Percentiles rank a stretch among this genome's conserved stretches.
Conservation (phyloP, 306 rosid species). For the Psophocarpus tetragonolobus region DNA sequence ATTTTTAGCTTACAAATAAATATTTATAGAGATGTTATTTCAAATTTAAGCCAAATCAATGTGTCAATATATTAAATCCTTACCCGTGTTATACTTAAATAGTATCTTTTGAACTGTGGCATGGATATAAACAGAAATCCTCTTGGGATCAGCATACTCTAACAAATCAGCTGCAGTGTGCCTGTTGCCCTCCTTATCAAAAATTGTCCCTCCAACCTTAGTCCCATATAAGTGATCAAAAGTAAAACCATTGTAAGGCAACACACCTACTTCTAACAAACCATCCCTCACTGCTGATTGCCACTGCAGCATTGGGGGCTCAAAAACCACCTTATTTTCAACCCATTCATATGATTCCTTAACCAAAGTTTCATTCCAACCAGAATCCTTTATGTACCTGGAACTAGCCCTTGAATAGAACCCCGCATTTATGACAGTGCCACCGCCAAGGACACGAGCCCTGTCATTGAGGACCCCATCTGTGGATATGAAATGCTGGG, state of each 20-base stretch:
- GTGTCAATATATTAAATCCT: not conserved
- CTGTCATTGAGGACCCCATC: conserved; percentile 62
- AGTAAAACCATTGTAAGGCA: conserved; percentile 64
- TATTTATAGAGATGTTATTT: not conserved
- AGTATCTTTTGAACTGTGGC: conserved; percentile 65
- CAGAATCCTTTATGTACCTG: conserved; percentile 37
- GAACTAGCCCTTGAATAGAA: conserved; percentile 60
- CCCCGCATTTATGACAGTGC: conserved; percentile 73
- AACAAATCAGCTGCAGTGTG: conserved; percentile 85
- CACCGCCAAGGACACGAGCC: conserved; percentile 63
- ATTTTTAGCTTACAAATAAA: too few species aligned
- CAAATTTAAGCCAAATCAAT: too few species aligned
- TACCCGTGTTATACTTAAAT: conserved; percentile 48
- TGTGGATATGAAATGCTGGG: conserved; percentile 62
- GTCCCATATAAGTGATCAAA: conserved; percentile 65
- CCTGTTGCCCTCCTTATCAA: conserved; percentile 57
- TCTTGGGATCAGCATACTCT: conserved; percentile 54
- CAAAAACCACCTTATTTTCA: conserved; percentile 55
- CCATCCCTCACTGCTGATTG: conserved; percentile 66
- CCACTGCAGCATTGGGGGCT: conserved; percentile 60
- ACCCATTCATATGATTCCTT: conserved; percentile 66
- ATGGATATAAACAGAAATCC: conserved; percentile 61
- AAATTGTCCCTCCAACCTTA: conserved; percentile 71
- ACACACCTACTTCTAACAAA: conserved; percentile 59
- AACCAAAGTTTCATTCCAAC: conserved; percentile 55